Base-by-base conservation (phyloP, 2,329 filamentous ascomycete genomes). In the Aspergillus quadrilineatus region DNA sequence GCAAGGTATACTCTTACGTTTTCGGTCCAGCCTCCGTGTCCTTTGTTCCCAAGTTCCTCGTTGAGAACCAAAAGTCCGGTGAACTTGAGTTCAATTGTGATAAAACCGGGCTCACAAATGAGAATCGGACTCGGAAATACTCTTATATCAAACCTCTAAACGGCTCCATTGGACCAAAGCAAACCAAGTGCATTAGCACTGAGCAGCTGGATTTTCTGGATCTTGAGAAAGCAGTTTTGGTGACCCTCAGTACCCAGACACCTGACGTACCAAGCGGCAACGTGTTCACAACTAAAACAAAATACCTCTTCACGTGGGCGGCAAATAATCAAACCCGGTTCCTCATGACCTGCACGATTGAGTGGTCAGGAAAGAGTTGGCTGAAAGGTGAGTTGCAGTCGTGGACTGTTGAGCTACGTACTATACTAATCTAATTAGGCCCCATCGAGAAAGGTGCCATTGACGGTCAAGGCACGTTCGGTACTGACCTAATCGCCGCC, bases 351-450 rank as follows among this genome's bases (percentile, higher is more conserved):
- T 97, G 91, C 72, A 88, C 86, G 2, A 89, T 97, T 43, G 95
- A 99, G 69, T 99, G 95, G 95, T 88, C 88, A 3, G 92, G 92
- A 65, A 99, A 97, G 81, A 97, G 92, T 78, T 99, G 94, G 94
- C 78, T 99, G 45, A 97, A 94, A 79, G 90, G 92, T 95, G 79
- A 70, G 80, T 69, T 7, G 4, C 28, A 8, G 6, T 1, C 9
- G 4, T n/a, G 17, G 3, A 9, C 29, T 32, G 4, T 10, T 29
- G 10, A 30, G 34, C 10, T 10, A 26, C 48, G 9, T n/a, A 32
- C 3, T 17, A 12, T 57, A 49, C 73, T 79, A 61, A 80, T 57
- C 34, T 12, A 49, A 50, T 36, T 63, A 96, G 92, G 89, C 60
- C 90, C 94, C 2, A 99, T 99, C 65, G 94, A 99, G 72, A 97